A percentile compares a stretch with the other conserved stretches of the same genome.
phyloP scores from a whole-genome alignment of 108 stramenopile species.

The Mediolabrus comicus region DNA sequence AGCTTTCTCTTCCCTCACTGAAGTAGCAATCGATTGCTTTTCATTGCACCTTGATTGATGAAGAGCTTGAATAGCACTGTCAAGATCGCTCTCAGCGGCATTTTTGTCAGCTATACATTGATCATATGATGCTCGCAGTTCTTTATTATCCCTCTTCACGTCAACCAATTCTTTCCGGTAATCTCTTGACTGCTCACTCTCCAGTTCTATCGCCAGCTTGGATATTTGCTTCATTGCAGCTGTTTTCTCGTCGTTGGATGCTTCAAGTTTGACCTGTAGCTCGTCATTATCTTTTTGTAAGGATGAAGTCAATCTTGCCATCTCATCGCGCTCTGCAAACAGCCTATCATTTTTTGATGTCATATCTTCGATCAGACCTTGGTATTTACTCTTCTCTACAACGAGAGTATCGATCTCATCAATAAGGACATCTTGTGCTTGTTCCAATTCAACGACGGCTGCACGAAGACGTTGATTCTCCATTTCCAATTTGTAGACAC shows the following conservation, averaged over 20 bases:
- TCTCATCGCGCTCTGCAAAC: conserved; percentile 29
- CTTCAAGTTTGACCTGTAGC: conserved; percentile 3
- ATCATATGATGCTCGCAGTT: conserved; percentile 10
- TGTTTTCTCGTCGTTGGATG: conserved; percentile 7
- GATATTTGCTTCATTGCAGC: conserved; percentile 26
- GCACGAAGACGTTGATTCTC: conserved; percentile 41
- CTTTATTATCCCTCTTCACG: conserved; percentile 20
- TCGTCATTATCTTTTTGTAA: conserved; percentile 11
- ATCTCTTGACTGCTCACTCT: conserved; percentile 13
- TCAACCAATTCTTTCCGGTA: conserved; percentile 12
- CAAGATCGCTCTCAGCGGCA: conserved; percentile 39
- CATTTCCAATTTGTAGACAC: conserved; percentile 32
- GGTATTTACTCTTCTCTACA: conserved; percentile 24
- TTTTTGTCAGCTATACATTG: conserved; percentile 35
- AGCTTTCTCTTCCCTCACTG: conserved; percentile 8
- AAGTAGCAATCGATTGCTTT: conserved; percentile 22
- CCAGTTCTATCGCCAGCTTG: conserved; percentile 22
- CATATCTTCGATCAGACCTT: conserved; percentile 21
- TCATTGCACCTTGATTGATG: conserved; percentile 19
- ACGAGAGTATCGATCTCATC: conserved; percentile 43
- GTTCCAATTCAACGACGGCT: conserved; percentile 31
- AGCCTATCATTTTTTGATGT: conserved; percentile 29
- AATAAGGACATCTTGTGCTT: conserved; percentile 36
- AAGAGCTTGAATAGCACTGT: conserved; percentile 34
- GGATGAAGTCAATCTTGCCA: conserved; percentile 1